Evolutionary conservation across 768 basidiomycete genomes (phyloP), one percentile per base, ranked within the genome.

Genomic region (Collybiopsis luxurians): DNA sequence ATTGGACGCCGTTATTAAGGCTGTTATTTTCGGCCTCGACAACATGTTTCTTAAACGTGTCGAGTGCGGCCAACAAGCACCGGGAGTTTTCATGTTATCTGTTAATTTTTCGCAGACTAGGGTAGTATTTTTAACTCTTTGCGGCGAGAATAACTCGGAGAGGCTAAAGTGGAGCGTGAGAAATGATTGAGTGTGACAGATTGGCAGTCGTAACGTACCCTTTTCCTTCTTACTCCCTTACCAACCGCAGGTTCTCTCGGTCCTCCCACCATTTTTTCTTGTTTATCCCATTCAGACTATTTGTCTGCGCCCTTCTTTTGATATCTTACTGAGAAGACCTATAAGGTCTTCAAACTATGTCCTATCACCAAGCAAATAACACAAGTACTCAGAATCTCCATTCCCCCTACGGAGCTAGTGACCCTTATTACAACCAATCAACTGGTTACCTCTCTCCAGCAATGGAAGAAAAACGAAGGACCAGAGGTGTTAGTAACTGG

Each of bases 391-490:
- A 42, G 26, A 54, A 54, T 19, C 43, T 54, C 11, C 30, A 53
- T 73, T 57, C 74, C 64, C 82, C 83, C 11, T 84, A 80, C 65
- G 80, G 77, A 58, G 46, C 56, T 42, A 83, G 85, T 51, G 83
- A 88, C 67, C 85, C 86, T 7, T 84, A 84, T 73, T 86, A 87
- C 71, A 79, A 76, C 59, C 79, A 82, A 66, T 89, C 89, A 34
- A 79, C 88, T 2, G 89, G 88, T 53, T 89, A 78, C 62, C 81
- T 89, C 63, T 75, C 82, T 26, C 86, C 87, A 0, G 60, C 56
- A 62, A 12, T 59, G 64, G 57, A 67, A 75, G 38, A 63, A 61
- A 47, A 86, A 81, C 79, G 84, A 21, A 31, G 45, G 27, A 17
- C 30, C 9, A 34, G 78, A 61, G 73, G 78, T 40, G 66, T 70